A percentile compares a stretch with the other conserved stretches of the same genome.
phyloP scores from a whole-genome alignment of 352 stramenopile genomes.

The Bremia lactucae region DNA sequence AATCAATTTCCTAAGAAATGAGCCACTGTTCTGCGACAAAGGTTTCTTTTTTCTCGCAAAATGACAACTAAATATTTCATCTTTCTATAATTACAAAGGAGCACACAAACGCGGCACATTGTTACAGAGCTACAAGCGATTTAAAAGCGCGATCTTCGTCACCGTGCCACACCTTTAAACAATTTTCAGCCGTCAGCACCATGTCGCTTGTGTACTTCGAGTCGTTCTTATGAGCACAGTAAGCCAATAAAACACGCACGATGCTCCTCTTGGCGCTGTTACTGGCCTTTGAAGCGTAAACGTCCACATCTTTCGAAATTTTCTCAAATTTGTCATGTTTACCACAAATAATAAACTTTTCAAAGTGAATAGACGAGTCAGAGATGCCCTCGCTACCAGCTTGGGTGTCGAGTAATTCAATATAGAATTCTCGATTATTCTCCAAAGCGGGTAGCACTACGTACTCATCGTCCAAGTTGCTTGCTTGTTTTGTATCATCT shows the following conservation, averaged over 20 bases:
- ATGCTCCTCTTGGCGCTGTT: constrained; percentile 34
- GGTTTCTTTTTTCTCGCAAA: neutral
- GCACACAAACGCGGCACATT: constrained; percentile 50
- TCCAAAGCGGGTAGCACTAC: constrained; percentile 21
- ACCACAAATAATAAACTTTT: constrained; percentile 46
- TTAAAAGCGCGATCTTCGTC: constrained; percentile 60
- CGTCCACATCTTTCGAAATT: constrained; percentile 42
- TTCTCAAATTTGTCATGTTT: constrained; percentile 37
- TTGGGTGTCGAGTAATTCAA: constrained; percentile 20
- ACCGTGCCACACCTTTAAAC: constrained; percentile 49
- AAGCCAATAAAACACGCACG: constrained; percentile 53
- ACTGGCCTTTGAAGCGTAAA: constrained; percentile 17
- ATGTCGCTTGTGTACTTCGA: constrained; percentile 49
- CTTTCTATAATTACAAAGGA: too few relatives aligned
- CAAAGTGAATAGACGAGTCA: constrained; percentile 30
- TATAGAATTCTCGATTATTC: constrained; percentile 25
- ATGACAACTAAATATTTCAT: too few relatives aligned
- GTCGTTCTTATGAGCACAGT: constrained; percentile 68
- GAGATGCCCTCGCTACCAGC: constrained; percentile 13
- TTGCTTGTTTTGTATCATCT: constrained; percentile 28
- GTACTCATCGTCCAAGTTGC: constrained; percentile 30
- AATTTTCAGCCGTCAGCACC: constrained; percentile 52
- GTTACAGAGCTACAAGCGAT: constrained; percentile 53
- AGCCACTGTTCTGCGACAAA: neutral
- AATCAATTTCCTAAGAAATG: constrained; percentile 16